A percentile compares a stretch with the other conserved stretches of the same genome.
Conservation (phyloP, 2,329 filamentous ascomycete species). For the Colletotrichum sublineola region DNA sequence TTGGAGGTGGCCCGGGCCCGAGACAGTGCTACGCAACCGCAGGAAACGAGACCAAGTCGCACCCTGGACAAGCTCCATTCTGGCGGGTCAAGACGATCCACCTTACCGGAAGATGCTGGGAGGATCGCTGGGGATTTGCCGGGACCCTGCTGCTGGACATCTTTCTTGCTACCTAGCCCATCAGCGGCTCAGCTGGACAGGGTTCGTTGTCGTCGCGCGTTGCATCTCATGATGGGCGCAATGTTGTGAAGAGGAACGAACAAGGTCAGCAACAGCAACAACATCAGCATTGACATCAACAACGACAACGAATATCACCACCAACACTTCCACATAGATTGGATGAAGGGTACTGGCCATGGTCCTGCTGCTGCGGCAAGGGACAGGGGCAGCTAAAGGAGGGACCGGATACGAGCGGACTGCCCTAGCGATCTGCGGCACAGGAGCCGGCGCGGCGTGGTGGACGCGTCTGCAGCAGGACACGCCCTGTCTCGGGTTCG, state of each 20-base stretch:
- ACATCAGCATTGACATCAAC: neutral
- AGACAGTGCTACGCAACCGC: slow-evolving; percentile 19
- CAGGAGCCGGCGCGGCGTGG: slow-evolving; percentile 36
- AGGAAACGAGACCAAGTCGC: slow-evolving; percentile 10
- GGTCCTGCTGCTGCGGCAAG: slow-evolving; percentile 12
- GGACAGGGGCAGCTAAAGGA: neutral
- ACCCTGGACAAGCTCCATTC: neutral
- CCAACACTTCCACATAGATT: neutral
- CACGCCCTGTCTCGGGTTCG: neutral
- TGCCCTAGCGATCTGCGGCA: slow-evolving; percentile 38
- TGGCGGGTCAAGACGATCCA: slow-evolving; percentile 6
- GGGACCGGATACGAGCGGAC: slow-evolving; percentile 16
- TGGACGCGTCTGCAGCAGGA: slow-evolving; percentile 33
- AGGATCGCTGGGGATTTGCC: slow-evolving; percentile 39
- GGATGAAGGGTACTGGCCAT: neutral
- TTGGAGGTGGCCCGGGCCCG: slow-evolving; percentile 26
- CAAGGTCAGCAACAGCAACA: neutral
- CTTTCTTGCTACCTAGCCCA: neutral
- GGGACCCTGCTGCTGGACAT: slow-evolving; percentile 19
- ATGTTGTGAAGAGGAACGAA: neutral
- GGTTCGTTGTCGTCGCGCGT: neutral
- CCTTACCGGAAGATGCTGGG: slow-evolving; percentile 38
- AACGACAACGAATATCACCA: neutral
- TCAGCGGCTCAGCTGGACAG: slow-evolving; percentile 20
- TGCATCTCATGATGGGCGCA: neutral